Percentiles rank a stretch among this genome's conserved stretches.
phyloP scores from a whole-genome alignment of 345 rosid species.

The Aegle marmelos region DNA sequence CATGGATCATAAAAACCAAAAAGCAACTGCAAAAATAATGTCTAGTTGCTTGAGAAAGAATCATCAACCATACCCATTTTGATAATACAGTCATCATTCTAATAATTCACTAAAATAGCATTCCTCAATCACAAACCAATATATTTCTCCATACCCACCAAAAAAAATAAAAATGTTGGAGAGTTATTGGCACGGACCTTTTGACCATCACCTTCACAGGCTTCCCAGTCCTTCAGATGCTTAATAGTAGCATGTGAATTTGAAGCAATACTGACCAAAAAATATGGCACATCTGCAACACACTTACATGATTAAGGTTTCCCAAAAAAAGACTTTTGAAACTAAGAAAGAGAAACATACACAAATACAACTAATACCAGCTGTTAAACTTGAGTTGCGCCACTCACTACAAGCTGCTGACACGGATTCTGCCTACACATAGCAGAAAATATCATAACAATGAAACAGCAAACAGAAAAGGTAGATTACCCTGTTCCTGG shows the following conservation, averaged over 20 bases:
- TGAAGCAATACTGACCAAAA: slow-evolving; percentile 57
- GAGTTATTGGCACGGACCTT: slow-evolving; percentile 51
- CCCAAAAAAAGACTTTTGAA: neutral
- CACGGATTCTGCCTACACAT: slow-evolving; percentile 63
- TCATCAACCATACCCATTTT: neutral
- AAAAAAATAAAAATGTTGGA: neutral
- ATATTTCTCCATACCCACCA: neutral
- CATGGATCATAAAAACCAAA: slow-evolving; percentile 93
- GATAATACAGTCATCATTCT: neutral
- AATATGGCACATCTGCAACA: slow-evolving; percentile 78
- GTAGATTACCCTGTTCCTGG: neutral
- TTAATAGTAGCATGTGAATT: slow-evolving; percentile 52
- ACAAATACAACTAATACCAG: slow-evolving; percentile 39
- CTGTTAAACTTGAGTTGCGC: slow-evolving; percentile 66
- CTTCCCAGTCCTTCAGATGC: slow-evolving; percentile 72
- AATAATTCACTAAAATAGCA: slow-evolving; percentile 1
- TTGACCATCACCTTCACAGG: slow-evolving; percentile 55
- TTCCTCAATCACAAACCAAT: slow-evolving; percentile 2
- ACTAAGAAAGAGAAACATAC: neutral
- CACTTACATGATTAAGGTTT: neutral
- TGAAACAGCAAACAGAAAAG: neutral
- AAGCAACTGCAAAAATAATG: slow-evolving; percentile 50
- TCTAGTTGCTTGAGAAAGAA: slow-evolving; percentile 9
- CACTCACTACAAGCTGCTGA: slow-evolving; percentile 79
- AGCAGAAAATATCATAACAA: neutral